These are phyloP conservation scores for Barnettozyma sucrosica DNA, from an alignment of 805 yeast species.

Conservation along the genomic window DNA sequence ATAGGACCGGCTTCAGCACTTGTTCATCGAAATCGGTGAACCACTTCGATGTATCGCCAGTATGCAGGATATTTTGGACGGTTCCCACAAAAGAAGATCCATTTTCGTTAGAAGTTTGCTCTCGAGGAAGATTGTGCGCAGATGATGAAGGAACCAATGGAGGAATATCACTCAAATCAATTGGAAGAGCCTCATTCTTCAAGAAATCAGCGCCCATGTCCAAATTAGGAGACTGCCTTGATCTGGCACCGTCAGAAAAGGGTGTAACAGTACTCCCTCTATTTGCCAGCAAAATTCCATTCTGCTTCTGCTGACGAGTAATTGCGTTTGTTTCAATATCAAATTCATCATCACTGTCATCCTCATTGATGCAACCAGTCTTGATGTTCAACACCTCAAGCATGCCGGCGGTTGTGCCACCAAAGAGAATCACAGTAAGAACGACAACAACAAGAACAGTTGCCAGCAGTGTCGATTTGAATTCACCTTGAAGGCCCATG, in stretches of 20 bases:
- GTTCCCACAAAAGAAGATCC: conserved; percentile 19
- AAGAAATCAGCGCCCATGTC: conserved; percentile 20
- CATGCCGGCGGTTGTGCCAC: conserved; percentile 99
- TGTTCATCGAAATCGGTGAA: conserved; percentile 90
- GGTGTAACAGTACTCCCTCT: conserved; percentile 11
- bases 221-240: conserved; percentile 19
- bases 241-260: conserved; percentile 26
- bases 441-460: conserved; percentile 97
- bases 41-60: conserved; percentile 83
- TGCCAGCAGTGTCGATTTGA: conserved; percentile 81
- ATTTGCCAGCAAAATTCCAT: conserved; percentile 3
- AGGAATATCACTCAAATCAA: conserved; percentile 23
- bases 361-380: conserved; percentile 83
- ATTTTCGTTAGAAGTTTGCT: neutral
- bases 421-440: conserved; percentile 89
- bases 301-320: conserved; percentile 7
- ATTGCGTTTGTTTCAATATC: conserved; percentile 71
- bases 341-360: conserved; percentile 88
- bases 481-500: conserved; percentile 94
- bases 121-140: neutral
- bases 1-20: conserved; percentile 83
- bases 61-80: conserved; percentile 31
- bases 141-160: conserved; percentile 18
- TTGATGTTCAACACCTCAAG: conserved; percentile 88
- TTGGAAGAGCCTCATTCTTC: conserved; percentile 20